Evolutionary conservation across 129 eudicot species (phyloP), one percentile per base, ranked within the genome.

Genomic region (Kitagawia praeruptora): DNA sequence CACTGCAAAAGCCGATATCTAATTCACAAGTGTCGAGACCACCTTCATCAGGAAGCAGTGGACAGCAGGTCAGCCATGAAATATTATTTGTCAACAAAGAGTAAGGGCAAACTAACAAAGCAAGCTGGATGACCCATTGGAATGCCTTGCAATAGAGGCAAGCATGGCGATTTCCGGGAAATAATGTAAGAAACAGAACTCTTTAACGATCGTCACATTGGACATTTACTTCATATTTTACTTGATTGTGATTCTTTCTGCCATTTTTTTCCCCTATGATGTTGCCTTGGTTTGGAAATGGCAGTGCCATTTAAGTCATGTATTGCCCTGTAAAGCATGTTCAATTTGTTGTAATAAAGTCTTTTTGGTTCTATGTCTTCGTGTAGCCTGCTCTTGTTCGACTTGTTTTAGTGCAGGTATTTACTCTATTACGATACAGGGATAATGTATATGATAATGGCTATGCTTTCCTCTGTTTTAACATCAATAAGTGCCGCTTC

Each of bases 1-100:
- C 98, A 8, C 92, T 94, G 8, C 97, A 91, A 83, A 94, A 89
- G 89, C 88, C 90, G 42, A 81, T 87, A 3, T 80, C 91, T 25
- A 77, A 64, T 85, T 79, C 91, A 47, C 92, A 85, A 81, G 85
- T 70, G 49, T 77, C 84, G 46, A 85, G 83, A 85, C 82, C 81
- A 25, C 81, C 79, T 77, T 78, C 56, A 15, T 80, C 84, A 39
- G 67, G 49, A 61, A 81, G 79, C 79, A 45, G 81, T 23, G 69
- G 76, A 39, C 67, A 56, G 16, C 76, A 81, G 38, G 77, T 11
- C 84, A 63, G 38, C 53, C 37, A 23, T 28, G 56, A 27, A 27
- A 25, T 31, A 8, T 66, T 56, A 31, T 75, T 74, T 51, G 77
- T 66, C 67, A 70, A 10, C 51, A 1, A 28, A 31, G 72, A 31